Evolutionary conservation across 306 rosid genomes (phyloP), one percentile per base, ranked within the genome.

Genomic region (Fragaria nilgerrensis): DNA sequence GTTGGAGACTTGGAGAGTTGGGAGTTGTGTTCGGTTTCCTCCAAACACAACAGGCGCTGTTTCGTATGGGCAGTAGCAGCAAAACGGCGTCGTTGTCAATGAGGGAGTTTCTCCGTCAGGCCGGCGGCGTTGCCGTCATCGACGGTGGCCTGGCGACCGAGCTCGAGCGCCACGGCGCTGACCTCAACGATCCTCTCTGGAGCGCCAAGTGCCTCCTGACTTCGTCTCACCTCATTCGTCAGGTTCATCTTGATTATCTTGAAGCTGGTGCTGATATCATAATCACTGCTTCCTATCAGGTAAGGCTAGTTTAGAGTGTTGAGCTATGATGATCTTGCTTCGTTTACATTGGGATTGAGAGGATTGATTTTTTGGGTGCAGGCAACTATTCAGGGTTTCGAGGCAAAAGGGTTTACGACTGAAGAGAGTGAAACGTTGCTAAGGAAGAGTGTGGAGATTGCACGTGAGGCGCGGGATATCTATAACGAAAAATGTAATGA

Each of bases 111-210:
- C 78, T 94, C 2, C 73, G 68, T 5, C 73, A 83, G 80, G 85
- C 90, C 5, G 96, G 97, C 41, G 97, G 97, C 39, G 81, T 49
- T 73, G 97, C 83, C 49, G 90, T 92, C 11, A 61, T 89, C 9
- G 99, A 95, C 64, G 97, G 99, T 56, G 99, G 99, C 16, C 92
- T 90, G 29, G 93, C 97, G 2, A 95, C 99, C 1, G 99, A 95
- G 86, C 92, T 95, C 8, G 97, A 95, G 77, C 87, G 97, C 17
- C 99, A 86, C 39, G 99, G 97, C 0, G 97, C 96, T 9, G 94
- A 95, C 83, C 94, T 95, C 64, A 77, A 92, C 70, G 99, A 95
- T 79, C 90, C 96, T 59, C 97, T 95, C 12, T 95, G 99, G 99
- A 95, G 99, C 87, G 97, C 97, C 82, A 95, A 90, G 82, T 95